A percentile compares a stretch with the other conserved stretches of the same genome.
These are phyloP conservation scores for Anisodus acutangulus DNA, from an alignment of 257 asterid species.

Conservation along the genomic window DNA sequence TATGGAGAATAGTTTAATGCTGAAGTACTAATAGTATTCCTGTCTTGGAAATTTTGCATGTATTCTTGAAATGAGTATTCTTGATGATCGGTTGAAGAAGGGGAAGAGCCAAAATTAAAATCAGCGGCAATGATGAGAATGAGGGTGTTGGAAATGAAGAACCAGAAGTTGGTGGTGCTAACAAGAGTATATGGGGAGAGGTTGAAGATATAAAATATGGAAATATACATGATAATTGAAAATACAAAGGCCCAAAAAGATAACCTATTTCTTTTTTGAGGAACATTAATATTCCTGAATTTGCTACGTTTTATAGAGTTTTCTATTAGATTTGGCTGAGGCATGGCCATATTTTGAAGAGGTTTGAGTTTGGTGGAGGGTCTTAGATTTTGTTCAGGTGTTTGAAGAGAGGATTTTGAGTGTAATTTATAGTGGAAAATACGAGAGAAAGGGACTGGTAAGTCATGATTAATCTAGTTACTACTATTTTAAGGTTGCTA, in stretches of 20 bases:
- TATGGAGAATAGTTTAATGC: not conserved
- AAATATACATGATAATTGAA: conserved; percentile 46
- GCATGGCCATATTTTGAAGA: conserved; percentile 39
- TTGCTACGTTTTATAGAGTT: conserved; percentile 35
- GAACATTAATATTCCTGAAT: conserved; percentile 32
- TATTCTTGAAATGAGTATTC: conserved; percentile 37
- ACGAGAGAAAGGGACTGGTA: conserved; percentile 28
- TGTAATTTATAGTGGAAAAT: conserved; percentile 37
- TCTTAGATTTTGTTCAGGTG: conserved; percentile 17
- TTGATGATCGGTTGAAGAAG: conserved; percentile 41
- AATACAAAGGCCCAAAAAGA: conserved; percentile 55
- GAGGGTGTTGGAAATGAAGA: conserved; percentile 64
- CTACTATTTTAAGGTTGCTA: conserved; percentile 29
- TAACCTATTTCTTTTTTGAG: conserved; percentile 41
- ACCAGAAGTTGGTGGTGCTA: conserved; percentile 69
- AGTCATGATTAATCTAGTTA: conserved; percentile 19
- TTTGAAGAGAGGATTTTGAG: not conserved
- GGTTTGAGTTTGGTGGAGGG: conserved; percentile 22
- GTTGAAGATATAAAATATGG: conserved; percentile 52
- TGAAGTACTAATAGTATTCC: conserved; percentile 12
- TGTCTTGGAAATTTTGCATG: conserved; percentile 31
- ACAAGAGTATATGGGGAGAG: conserved; percentile 59
- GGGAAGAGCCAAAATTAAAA: conserved; percentile 52
- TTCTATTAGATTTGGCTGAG: conserved; percentile 36
- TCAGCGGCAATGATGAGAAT: conserved; percentile 65